These are phyloP conservation scores for Ceratobasidium sp. DNA, from an alignment of 1,284 basidiomycete genomes.

Conservation along the genomic window DNA sequence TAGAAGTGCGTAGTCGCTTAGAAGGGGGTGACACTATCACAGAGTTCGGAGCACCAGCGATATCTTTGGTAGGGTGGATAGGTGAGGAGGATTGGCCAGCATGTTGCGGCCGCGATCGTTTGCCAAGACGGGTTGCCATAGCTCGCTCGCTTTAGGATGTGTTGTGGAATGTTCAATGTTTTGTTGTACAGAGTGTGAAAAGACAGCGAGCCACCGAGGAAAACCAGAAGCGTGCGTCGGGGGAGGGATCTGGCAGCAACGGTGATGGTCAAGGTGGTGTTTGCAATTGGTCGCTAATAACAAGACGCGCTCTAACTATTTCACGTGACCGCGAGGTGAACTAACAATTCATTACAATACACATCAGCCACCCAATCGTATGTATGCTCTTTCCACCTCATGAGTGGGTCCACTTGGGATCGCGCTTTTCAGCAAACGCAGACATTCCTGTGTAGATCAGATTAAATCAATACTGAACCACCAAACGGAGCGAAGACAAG, in stretches of 20 bases:
- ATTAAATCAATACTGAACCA: conserved; percentile 22
- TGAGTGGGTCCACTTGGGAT: conserved; percentile 78
- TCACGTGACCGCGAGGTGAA: conserved; percentile 31
- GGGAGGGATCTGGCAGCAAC: neutral
- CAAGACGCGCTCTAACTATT: neutral
- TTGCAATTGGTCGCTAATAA: conserved; percentile 3
- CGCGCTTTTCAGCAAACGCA: conserved; percentile 98
- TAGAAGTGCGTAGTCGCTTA: conserved; percentile 17
- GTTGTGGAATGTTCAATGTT: conserved; percentile 9
- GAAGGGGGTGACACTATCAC: neutral
- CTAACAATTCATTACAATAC: neutral
- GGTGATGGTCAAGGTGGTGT: conserved; percentile 1
- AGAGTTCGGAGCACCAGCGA: neutral
- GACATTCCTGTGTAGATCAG: conserved; percentile 74
- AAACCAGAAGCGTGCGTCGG: neutral
- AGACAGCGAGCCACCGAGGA: neutral
- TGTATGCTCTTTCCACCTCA: conserved; percentile 37
- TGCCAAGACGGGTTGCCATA: conserved; percentile 31
- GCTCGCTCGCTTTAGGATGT: neutral
- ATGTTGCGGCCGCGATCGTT: conserved; percentile 15
- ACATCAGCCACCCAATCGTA: neutral
- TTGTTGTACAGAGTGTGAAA: neutral
- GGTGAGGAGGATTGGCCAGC: conserved; percentile 13
- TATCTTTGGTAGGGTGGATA: neutral
- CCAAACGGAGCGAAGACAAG: neutral